Base-by-base conservation (phyloP, 83 land plant species). In the Picea engelmannii region DNA sequence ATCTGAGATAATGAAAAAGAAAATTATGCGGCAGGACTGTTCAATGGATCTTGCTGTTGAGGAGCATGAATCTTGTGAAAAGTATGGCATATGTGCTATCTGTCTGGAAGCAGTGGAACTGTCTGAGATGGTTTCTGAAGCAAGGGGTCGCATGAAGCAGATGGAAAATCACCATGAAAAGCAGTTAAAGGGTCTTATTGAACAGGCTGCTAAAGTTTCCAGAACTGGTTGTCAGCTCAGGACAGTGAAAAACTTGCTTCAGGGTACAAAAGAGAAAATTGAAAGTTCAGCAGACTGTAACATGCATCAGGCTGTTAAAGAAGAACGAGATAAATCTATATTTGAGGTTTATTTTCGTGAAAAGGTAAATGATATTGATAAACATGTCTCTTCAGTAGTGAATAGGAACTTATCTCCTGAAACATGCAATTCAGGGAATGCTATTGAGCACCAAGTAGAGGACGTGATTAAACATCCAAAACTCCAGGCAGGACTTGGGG, bases 121-220 rank as follows among this genome's bases (percentile, higher is more conserved):
- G 23, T 78, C 83, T 60, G 83, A 78, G 31, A 55, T 52, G 83
- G 58, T 81, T 55, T 13, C 83, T 12, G 38, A 27, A 81, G 83
- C 83, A 52, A 81, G 64, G 74, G 82, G 55, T 60, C 62, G 15
- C 64, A 78, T 78, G 62, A 24, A 24, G 64, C 40, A 47, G 20
- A 21, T 55, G 65, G 64, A 75, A 55, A 75, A 81, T 40, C 82
- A 25, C 40, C 78, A 71, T 70, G 64, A 60, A 35, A 61, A 81
- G 49, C 62, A 70, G 42, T 13, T 71, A 60, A 78, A 25, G 10
- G 63, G 16, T 40, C 64, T 81, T 58, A 38, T 81, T 47, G 63
- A 52, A 8, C 60, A 78, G 77, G 83, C 83, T 69, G 82, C 49
- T 6, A 75, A 79, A 42, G 83, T 79, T 59, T 81, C 83, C 42